Conservation (phyloP, 1,284 basidiomycete species). For the Melampsora americana region DNA sequence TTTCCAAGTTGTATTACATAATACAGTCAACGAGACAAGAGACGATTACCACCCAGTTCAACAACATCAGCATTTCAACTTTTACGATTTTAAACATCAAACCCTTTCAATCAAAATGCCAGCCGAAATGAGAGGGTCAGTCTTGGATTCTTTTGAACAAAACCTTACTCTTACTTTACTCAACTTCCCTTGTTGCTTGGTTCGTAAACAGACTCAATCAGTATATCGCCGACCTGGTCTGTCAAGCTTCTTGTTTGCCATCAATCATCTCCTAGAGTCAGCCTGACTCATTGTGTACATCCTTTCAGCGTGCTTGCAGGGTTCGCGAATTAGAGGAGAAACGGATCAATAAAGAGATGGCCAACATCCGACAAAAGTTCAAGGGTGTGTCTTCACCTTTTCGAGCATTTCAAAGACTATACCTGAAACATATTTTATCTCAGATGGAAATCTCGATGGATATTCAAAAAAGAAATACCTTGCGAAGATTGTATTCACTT, state of each 20-base stretch:
- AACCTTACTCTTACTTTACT: not conserved
- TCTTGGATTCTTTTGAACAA: not conserved
- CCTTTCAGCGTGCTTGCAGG: conserved; percentile 67
- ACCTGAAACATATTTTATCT: conserved; percentile 4
- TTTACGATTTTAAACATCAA: too few species aligned
- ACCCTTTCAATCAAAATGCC: conserved; percentile 12
- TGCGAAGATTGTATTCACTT: conserved; percentile 93
- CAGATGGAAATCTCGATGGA: conserved; percentile 93
- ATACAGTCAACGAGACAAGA: not conserved
- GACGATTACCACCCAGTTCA: not conserved
- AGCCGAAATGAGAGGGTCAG: conserved; percentile 42
- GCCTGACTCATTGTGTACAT: not conserved
- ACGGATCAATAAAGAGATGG: conserved; percentile 99
- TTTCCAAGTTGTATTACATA: too few species aligned
- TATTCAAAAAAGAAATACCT: conserved; percentile 98
- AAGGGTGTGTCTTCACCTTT: conserved; percentile 64
- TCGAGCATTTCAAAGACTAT: conserved; percentile 1
- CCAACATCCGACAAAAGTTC: conserved; percentile 97
- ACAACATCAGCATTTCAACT: not conserved
- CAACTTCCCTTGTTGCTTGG: not conserved
- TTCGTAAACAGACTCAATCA: conserved; percentile 24
- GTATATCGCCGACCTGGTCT: conserved; percentile 40
- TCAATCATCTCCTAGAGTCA: not conserved
- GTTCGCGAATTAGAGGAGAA: conserved; percentile 91
- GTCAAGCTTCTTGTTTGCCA: not conserved